These are phyloP conservation scores for Aspergillus puulaauensis DNA, from an alignment of 2,329 filamentous ascomycete species.

Conservation along the genomic window DNA sequence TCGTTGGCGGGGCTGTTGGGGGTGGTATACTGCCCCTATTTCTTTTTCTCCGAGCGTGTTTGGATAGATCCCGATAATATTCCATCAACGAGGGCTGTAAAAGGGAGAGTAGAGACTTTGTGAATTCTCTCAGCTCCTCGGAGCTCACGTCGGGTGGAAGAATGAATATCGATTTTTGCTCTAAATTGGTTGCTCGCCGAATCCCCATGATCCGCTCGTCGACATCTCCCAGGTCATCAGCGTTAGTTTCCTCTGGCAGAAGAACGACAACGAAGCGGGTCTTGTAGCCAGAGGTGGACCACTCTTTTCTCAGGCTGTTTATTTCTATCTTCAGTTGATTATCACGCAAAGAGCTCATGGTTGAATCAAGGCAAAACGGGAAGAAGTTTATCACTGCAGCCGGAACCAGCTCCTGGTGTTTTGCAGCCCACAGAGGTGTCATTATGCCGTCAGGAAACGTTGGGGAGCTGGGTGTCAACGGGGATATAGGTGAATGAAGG, in stretches of 20 bases:
- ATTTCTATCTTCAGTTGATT: conserved; percentile 88
- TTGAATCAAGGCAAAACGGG: conserved; percentile 68
- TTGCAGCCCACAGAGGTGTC: conserved; percentile 77
- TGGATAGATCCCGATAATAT: conserved; percentile 92
- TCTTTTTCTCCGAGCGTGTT: conserved; percentile 85
- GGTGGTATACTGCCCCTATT: conserved; percentile 74
- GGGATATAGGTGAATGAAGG: conserved; percentile 90
- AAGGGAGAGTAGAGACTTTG: conserved; percentile 68
- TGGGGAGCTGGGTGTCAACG: conserved; percentile 76
- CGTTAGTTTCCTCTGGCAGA: conserved; percentile 70
- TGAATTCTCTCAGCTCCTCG: conserved; percentile 70
- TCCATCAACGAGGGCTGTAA: conserved; percentile 76
- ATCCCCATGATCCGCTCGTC: conserved; percentile 80
- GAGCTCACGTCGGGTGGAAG: conserved; percentile 71
- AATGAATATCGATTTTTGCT: conserved; percentile 83
- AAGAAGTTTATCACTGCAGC: conserved; percentile 82
- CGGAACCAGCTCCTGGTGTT: conserved; percentile 83
- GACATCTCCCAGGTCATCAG: conserved; percentile 58
- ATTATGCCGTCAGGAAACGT: conserved; percentile 90
- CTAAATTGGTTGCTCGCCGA: conserved; percentile 73
- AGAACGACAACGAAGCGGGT: conserved; percentile 75
- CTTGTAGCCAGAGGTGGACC: conserved; percentile 64
- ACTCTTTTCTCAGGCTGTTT: conserved; percentile 68
- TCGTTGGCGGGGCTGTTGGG: conserved; percentile 78
- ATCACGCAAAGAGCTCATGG: conserved; percentile 75